These are phyloP conservation scores for Hygrocybe coccinea DNA, from an alignment of 768 basidiomycete species.

Conservation along the genomic window DNA sequence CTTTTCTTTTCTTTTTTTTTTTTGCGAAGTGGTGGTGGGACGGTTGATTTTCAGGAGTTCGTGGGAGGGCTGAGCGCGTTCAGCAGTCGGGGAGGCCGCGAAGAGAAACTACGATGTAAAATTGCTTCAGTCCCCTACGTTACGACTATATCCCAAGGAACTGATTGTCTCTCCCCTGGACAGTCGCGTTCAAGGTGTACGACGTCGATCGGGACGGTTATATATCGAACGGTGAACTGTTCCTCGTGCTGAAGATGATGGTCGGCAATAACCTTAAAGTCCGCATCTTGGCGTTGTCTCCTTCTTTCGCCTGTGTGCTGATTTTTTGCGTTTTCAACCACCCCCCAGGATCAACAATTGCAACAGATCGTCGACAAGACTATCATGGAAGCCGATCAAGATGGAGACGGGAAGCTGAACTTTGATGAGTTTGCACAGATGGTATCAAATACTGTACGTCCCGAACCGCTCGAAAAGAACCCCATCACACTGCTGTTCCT, in stretches of 20 bases:
- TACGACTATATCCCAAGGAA: too few relatives aligned
- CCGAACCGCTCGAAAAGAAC: too few relatives aligned
- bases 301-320: background rate
- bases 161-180: background rate
- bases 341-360: conserved; percentile 83
- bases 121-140: conserved; percentile 27
- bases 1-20: background rate
- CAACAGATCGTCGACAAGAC: conserved; percentile 99
- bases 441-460: conserved; percentile 89
- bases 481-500: too few relatives aligned
- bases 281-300: conserved; percentile 12
- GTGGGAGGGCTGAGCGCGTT: conserved; percentile 97
- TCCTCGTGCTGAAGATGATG: conserved; percentile 99
- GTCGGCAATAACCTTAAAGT: conserved; percentile 98
- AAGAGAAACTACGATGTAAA: conserved; percentile 93
- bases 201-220: conserved; percentile 97
- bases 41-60: conserved; percentile 99
- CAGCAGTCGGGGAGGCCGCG: conserved; percentile 91
- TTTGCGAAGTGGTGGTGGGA: conserved; percentile 80
- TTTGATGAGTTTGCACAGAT: conserved; percentile 97
- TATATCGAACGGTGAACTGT: conserved; percentile 98
- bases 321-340: background rate
- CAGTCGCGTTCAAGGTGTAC: conserved; percentile 99
- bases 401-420: conserved; percentile 94
- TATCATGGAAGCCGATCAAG: conserved; percentile 99